These are phyloP conservation scores for Neodidymelliopsis sp. DNA, from an alignment of 2,329 filamentous ascomycete genomes.

Conservation along the genomic window DNA sequence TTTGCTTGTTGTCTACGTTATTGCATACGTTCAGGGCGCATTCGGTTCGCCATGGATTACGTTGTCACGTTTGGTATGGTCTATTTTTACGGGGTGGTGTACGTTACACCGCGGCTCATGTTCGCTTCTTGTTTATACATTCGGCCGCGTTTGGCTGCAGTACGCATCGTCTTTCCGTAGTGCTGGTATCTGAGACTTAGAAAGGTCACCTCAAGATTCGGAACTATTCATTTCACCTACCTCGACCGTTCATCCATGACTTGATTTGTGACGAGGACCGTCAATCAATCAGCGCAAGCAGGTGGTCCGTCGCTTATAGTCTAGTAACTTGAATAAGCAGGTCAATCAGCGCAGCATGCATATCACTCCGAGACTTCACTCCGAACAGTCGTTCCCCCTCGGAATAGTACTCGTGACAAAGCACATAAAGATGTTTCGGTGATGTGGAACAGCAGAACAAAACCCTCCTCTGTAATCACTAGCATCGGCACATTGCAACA, in stretches of 20 bases:
- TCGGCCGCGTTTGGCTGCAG: constrained; percentile 3
- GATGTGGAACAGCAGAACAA: too few relatives aligned
- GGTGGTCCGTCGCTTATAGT: neutral
- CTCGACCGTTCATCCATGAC: neutral
- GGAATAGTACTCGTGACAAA: neutral
- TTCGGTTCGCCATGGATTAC: constrained; percentile 7
- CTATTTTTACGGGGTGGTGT: neutral
- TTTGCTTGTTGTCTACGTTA: constrained; percentile 1
- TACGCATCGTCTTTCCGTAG: neutral
- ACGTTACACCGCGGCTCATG: neutral
- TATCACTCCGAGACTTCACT: constrained; percentile 6
- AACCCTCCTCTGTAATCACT: too few relatives aligned
- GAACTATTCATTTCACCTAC: neutral
- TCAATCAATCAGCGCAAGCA: too few relatives aligned
- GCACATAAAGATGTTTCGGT: too few relatives aligned
- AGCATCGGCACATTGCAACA: neutral
- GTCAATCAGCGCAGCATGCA: constrained; percentile 15
- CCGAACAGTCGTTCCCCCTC: neutral
- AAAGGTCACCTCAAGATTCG: constrained; percentile 11
- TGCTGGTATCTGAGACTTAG: neutral
- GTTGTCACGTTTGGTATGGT: constrained; percentile 12
- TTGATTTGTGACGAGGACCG: too few relatives aligned
- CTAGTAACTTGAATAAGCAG: constrained; percentile 10
- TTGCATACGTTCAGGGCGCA: constrained; percentile 13
- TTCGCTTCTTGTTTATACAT: constrained; percentile 18